A percentile compares a stretch with the other conserved stretches of the same genome.
phyloP scores from a whole-genome alignment of 805 yeast species.

The Lachancea nothofagi region DNA sequence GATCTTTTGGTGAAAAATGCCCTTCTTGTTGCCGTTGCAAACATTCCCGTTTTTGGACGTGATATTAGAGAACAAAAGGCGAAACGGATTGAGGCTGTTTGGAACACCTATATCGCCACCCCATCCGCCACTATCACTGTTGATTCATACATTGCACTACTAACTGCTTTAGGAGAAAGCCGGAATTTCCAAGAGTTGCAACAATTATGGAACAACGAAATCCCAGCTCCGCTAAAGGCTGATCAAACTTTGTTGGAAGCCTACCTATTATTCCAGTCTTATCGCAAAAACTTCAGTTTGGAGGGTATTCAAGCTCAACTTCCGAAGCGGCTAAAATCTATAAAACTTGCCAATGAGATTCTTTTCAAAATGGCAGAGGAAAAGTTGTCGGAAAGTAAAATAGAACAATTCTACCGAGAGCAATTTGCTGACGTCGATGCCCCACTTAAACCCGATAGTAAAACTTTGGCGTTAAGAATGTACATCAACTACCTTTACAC shows the following conservation, averaged over 20 bases:
- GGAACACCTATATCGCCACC: constrained; percentile 27
- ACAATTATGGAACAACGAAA: constrained; percentile 24
- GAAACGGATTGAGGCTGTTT: constrained; percentile 28
- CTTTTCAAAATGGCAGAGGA: constrained; percentile 17
- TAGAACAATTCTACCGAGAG: constrained; percentile 17
- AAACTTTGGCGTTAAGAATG: constrained; percentile 23
- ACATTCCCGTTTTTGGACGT: constrained; percentile 11
- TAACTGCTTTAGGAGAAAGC: constrained; percentile 21
- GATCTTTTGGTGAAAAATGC: constrained; percentile 14
- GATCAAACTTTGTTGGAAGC: constrained; percentile 19
- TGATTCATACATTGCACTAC: constrained; percentile 21
- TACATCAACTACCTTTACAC: constrained; percentile 11
- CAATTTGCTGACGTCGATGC: constrained; percentile 13
- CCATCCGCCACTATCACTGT: constrained; percentile 9
- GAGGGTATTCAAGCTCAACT: constrained; percentile 14
- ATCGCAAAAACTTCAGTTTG: constrained; percentile 9
- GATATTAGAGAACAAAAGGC: constrained; percentile 13
- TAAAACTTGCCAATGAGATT: constrained; percentile 22
- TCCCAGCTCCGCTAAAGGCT: constrained; percentile 19
- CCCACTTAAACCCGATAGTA: constrained; percentile 14
- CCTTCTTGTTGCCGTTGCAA: constrained; percentile 24
- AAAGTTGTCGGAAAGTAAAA: constrained; percentile 10
- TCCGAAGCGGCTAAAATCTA: constrained; percentile 16
- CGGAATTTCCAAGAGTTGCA: constrained; percentile 16
- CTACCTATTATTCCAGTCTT: constrained; percentile 17